Percentiles rank a stretch among this genome's conserved stretches.
Evolutionary conservation across 177 flowering plant species (phyloP).

Genomic region (Telopea speciosissima): DNA sequence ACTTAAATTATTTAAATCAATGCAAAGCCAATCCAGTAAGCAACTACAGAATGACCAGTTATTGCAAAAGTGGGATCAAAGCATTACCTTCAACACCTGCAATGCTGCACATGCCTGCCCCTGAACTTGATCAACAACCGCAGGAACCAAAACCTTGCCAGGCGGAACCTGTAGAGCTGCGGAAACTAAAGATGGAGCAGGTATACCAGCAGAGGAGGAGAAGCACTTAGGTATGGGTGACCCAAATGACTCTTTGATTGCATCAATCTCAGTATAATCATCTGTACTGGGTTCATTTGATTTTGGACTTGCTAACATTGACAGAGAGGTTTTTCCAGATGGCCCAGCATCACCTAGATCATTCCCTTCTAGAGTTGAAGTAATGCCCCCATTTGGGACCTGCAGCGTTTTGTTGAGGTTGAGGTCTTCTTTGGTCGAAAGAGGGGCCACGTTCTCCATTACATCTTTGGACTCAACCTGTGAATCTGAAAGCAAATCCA

Average conservation of each 20-base stretch:
- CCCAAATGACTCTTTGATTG: slow-evolving; percentile 29
- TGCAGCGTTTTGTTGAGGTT: slow-evolving; percentile 20
- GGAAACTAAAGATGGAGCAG: slow-evolving; percentile 89
- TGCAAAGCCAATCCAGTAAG: background rate
- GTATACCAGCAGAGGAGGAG: slow-evolving; percentile 69
- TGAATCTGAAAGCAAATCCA: slow-evolving; percentile 25
- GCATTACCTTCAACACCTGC: slow-evolving; percentile 77
- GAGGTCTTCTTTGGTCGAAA: slow-evolving; percentile 27
- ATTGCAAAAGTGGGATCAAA: background rate
- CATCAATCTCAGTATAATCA: slow-evolving; percentile 26
- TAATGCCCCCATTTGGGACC: slow-evolving; percentile 24
- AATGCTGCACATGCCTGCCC: slow-evolving; percentile 85
- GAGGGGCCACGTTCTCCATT: slow-evolving; percentile 15
- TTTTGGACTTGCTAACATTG: slow-evolving; percentile 24
- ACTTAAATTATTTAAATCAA: background rate
- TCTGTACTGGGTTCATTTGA: slow-evolving; percentile 28
- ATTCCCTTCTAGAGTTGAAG: slow-evolving; percentile 22
- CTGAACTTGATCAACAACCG: slow-evolving; percentile 79
- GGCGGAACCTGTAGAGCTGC: slow-evolving; percentile 71
- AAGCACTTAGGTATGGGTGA: slow-evolving; percentile 29
- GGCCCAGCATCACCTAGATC: slow-evolving; percentile 22
- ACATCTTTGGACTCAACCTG: slow-evolving; percentile 18
- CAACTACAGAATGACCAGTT: background rate
- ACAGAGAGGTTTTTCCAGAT: slow-evolving; percentile 23
- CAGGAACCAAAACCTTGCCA: slow-evolving; percentile 92